These are phyloP conservation scores for Wickerhamomyces pijperi DNA, from an alignment of 805 yeast genomes.

Conservation along the genomic window DNA sequence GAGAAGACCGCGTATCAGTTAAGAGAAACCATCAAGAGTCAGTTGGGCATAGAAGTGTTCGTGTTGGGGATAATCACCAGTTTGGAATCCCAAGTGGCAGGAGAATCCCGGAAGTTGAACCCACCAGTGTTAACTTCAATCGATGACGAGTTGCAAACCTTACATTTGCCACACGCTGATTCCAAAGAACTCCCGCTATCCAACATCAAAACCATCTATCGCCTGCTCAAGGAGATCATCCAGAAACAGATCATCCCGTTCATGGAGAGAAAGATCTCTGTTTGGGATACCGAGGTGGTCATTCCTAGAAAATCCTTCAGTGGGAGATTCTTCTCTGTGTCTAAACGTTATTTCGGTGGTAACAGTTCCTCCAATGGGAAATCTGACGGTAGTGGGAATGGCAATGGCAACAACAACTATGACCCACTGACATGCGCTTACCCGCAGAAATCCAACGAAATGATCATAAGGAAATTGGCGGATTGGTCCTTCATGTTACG, in stretches of 20 bases:
- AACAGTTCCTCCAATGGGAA: slow-evolving; percentile 3
- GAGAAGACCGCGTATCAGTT: slow-evolving; percentile 29
- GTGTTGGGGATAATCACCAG: slow-evolving; percentile 8
- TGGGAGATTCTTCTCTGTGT: slow-evolving; percentile 59
- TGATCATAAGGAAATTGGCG: slow-evolving; percentile 69
- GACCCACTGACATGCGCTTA: slow-evolving; percentile 47
- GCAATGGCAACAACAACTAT: slow-evolving; percentile 23
- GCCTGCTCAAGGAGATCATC: slow-evolving; percentile 20
- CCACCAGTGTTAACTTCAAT: slow-evolving; percentile 27
- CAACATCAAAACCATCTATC: slow-evolving; percentile 9
- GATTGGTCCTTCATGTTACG: slow-evolving; percentile 90
- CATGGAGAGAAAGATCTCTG: slow-evolving; percentile 70
- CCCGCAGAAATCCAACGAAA: slow-evolving; percentile 53
- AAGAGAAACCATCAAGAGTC: slow-evolving; percentile 24
- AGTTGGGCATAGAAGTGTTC: slow-evolving; percentile 24
- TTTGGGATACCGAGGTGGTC: slow-evolving; percentile 79
- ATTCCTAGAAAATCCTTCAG: slow-evolving; percentile 70
- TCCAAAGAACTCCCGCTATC: slow-evolving; percentile 8
- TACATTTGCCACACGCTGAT: slow-evolving; percentile 7
- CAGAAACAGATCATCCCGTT: slow-evolving; percentile 48
- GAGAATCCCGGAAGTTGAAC: slow-evolving; percentile 5
- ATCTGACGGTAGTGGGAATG: slow-evolving; percentile 6
- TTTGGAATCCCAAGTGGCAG: slow-evolving; percentile 5
- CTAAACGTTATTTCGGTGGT: slow-evolving; percentile 39
- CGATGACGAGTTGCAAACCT: slow-evolving; percentile 32